Percentiles rank a stretch among this genome's conserved stretches.
phyloP scores from a whole-genome alignment of 192 early-diverging fungal genomes.

The Backusella circina region DNA sequence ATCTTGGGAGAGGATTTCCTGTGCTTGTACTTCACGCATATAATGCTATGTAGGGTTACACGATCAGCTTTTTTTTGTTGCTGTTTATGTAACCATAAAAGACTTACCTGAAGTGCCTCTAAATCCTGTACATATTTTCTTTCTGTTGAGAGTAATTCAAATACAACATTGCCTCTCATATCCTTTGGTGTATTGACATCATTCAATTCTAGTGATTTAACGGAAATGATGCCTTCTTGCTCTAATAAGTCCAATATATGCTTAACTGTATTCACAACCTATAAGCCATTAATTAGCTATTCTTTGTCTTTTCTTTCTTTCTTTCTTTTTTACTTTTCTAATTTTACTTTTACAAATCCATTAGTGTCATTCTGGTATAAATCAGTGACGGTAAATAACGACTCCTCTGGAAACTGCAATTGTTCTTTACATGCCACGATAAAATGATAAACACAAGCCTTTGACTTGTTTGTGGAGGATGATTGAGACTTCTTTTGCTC shows the following conservation, averaged over 20 bases:
- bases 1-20: conserved; percentile 78
- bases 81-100: background rate
- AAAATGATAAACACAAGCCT: conserved; percentile 84
- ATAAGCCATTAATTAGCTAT: background rate
- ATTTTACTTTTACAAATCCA: conserved; percentile 87
- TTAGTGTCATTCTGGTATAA: conserved; percentile 94
- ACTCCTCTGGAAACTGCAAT: conserved; percentile 66
- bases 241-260: conserved; percentile 78
- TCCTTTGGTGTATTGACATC: conserved; percentile 66
- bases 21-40: conserved; percentile 62
- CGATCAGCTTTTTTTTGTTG: background rate
- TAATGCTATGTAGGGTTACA: conserved; percentile 44
- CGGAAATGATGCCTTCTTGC: conserved; percentile 50
- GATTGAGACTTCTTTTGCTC: conserved; percentile 33
- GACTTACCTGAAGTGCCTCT: conserved; percentile 66
- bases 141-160: conserved; percentile 93
- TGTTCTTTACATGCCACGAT: conserved; percentile 83
- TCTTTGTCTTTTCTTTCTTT: background rate
- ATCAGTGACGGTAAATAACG: conserved; percentile 80
- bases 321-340: background rate
- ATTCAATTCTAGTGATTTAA: conserved; percentile 29
- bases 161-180: conserved; percentile 82
- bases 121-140: conserved; percentile 88
- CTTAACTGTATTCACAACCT: conserved; percentile 85
- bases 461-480: conserved; percentile 59